Percentiles rank a stretch among this genome's conserved stretches.
Conservation (phyloP, 176 grass and related monocot species). For the Avena sativa region DNA sequence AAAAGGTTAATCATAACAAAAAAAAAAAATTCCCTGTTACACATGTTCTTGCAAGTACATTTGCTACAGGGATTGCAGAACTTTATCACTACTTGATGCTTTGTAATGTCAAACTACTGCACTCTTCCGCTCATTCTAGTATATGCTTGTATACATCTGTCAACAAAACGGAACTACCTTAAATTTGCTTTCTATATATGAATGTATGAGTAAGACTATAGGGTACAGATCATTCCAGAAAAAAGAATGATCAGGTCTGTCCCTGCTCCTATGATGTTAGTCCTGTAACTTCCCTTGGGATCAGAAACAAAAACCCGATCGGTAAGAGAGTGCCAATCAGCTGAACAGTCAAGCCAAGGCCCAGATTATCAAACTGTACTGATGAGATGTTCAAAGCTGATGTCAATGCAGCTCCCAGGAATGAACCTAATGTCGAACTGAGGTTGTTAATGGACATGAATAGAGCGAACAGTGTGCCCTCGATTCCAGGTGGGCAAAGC, state of each 20-base stretch:
- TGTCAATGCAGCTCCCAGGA: slow-evolving; percentile 68
- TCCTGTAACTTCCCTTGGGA: slow-evolving; percentile 72
- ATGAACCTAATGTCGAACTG: slow-evolving; percentile 68
- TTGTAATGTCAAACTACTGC: slow-evolving; percentile 36
- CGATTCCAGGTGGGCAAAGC: slow-evolving; percentile 83
- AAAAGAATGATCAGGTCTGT: slow-evolving; percentile 33
- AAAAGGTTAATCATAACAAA: slow-evolving; percentile 4
- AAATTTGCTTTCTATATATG: slow-evolving; percentile 34
- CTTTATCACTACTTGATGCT: not conserved
- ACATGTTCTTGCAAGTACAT: slow-evolving; percentile 1
- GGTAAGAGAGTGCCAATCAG: slow-evolving; percentile 60
- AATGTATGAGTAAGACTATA: slow-evolving; percentile 20
- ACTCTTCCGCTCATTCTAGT: slow-evolving; percentile 26
- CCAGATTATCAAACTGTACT: slow-evolving; percentile 66
- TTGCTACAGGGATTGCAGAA: slow-evolving; percentile 17
- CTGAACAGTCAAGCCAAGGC: slow-evolving; percentile 52
- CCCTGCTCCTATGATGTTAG: slow-evolving; percentile 50
- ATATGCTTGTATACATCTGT: slow-evolving; percentile 28
- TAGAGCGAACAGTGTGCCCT: slow-evolving; percentile 77
- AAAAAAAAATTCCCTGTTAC: slow-evolving; percentile 10
- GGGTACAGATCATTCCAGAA: slow-evolving; percentile 19
- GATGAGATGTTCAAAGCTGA: slow-evolving; percentile 63
- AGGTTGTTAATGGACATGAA: slow-evolving; percentile 91
- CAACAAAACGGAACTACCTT: slow-evolving; percentile 40
- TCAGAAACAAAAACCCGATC: slow-evolving; percentile 66